Evolutionary conservation across 495 filamentous ascomycete genomes (phyloP).

Genomic region (Hypoxylon perforatum): DNA sequence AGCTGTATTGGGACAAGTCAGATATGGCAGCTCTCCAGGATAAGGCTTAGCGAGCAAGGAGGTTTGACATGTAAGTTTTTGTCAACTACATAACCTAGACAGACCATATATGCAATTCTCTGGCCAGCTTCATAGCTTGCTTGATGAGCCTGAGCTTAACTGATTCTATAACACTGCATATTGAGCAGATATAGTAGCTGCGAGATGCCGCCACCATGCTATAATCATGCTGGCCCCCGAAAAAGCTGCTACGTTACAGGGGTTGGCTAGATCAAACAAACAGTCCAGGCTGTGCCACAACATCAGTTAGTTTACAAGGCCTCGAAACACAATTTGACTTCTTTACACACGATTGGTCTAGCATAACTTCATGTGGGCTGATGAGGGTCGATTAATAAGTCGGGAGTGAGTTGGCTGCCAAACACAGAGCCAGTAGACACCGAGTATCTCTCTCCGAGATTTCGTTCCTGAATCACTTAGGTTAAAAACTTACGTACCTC

Average conservation of each 20-base stretch:
- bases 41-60: conserved; percentile 1
- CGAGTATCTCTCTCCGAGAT: conserved; percentile 8
- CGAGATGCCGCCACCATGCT: conserved; percentile 33
- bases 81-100: neutral
- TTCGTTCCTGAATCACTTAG: conserved; percentile 18
- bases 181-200: conserved; percentile 33
- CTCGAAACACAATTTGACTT: conserved; percentile 1
- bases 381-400: conserved; percentile 30
- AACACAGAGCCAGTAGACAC: conserved; percentile 21
- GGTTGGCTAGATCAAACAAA: conserved; percentile 26
- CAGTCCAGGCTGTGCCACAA: conserved; percentile 32
- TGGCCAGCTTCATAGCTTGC: neutral
- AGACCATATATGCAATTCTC: conserved; percentile 5
- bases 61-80: neutral
- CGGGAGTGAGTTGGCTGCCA: conserved; percentile 30
- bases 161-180: conserved; percentile 15
- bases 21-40: conserved; percentile 17
- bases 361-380: conserved; percentile 25
- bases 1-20: conserved; percentile 28
- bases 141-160: neutral
- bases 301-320: conserved; percentile 31
- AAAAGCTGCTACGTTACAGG: conserved; percentile 36
- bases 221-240: conserved; percentile 21
- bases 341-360: conserved; percentile 25
- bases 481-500: neutral